Evolutionary conservation across 75 land plant species (phyloP).

Genomic region (Larix kaempferi): DNA sequence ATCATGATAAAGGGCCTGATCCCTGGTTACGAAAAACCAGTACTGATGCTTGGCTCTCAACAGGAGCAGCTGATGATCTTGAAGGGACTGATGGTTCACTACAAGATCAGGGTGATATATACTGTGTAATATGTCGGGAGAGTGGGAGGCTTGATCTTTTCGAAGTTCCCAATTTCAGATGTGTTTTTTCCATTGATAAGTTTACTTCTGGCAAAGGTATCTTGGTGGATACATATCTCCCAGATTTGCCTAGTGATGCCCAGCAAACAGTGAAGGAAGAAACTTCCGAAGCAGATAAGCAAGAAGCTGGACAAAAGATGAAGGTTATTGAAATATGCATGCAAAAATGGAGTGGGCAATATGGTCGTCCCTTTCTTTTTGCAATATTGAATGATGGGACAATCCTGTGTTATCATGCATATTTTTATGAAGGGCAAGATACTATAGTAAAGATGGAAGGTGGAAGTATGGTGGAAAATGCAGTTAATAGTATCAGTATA

Average conservation of each 20-base stretch:
- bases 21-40: slow-evolving; percentile 94
- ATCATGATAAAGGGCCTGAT: slow-evolving; percentile 90
- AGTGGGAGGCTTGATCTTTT: slow-evolving; percentile 79
- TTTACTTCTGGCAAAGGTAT: slow-evolving; percentile 72
- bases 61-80: slow-evolving; percentile 60
- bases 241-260: slow-evolving; percentile 16
- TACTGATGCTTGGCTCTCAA: slow-evolving; percentile 88
- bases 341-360: slow-evolving; percentile 86
- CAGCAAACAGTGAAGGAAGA: slow-evolving; percentile 18
- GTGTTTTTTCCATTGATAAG: slow-evolving; percentile 80
- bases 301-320: slow-evolving; percentile 35
- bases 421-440: slow-evolving; percentile 69
- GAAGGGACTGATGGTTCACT: slow-evolving; percentile 61
- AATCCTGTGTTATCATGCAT: slow-evolving; percentile 90
- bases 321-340: slow-evolving; percentile 80
- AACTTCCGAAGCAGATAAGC: slow-evolving; percentile 29
- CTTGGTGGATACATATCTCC: slow-evolving; percentile 52
- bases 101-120: slow-evolving; percentile 78
- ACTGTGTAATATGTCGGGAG: slow-evolving; percentile 81
- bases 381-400: slow-evolving; percentile 89
- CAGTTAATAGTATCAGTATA: slow-evolving; percentile 24
- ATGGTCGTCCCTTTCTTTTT: slow-evolving; percentile 83
- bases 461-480: slow-evolving; percentile 12
- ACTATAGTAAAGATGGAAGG: slow-evolving; percentile 40
- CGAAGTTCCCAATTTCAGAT: slow-evolving; percentile 83